These are phyloP conservation scores for Colletotrichum sp. DNA, from an alignment of 2,329 filamentous ascomycete genomes.

Conservation along the genomic window DNA sequence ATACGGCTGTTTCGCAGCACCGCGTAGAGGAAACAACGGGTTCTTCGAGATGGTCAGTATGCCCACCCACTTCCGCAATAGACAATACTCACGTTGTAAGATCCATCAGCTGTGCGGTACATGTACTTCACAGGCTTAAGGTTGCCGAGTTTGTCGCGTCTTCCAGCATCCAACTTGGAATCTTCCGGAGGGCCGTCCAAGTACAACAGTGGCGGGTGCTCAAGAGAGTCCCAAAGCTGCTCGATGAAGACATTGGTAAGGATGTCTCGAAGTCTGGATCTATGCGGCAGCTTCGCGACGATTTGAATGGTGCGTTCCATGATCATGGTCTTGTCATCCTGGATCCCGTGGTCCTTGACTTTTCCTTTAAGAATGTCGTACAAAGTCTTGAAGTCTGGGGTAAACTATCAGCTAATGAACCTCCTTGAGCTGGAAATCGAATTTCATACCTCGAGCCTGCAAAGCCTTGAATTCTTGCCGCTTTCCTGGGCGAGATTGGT, in stretches of 20 bases:
- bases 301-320: conserved; percentile 78
- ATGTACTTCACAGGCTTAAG: conserved; percentile 46
- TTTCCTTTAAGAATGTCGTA: conserved; percentile 65
- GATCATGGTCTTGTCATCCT: conserved; percentile 79
- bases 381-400: conserved; percentile 66
- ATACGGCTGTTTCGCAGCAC: conserved; percentile 71
- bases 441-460: conserved; percentile 44
- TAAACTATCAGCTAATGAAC: rapidly evolving
- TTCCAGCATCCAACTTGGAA: background rate
- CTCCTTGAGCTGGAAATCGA: conserved; percentile 14
- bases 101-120: conserved; percentile 75
- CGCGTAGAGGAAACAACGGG: conserved; percentile 67
- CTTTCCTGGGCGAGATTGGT: conserved; percentile 55
- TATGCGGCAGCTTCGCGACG: conserved; percentile 66
- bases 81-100: conserved; percentile 58
- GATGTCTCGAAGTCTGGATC: conserved; percentile 64
- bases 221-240: conserved; percentile 73
- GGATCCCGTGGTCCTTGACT: conserved; percentile 64
- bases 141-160: background rate
- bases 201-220: conserved; percentile 74
- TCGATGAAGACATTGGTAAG: conserved; percentile 73
- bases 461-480: conserved; percentile 64
- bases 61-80: rapidly evolving
- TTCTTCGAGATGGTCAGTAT: conserved; percentile 48
- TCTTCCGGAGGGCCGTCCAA: conserved; percentile 48